phyloP scores from a whole-genome alignment of 2,329 filamentous ascomycete genomes.

The Fusarium chuoi region DNA sequence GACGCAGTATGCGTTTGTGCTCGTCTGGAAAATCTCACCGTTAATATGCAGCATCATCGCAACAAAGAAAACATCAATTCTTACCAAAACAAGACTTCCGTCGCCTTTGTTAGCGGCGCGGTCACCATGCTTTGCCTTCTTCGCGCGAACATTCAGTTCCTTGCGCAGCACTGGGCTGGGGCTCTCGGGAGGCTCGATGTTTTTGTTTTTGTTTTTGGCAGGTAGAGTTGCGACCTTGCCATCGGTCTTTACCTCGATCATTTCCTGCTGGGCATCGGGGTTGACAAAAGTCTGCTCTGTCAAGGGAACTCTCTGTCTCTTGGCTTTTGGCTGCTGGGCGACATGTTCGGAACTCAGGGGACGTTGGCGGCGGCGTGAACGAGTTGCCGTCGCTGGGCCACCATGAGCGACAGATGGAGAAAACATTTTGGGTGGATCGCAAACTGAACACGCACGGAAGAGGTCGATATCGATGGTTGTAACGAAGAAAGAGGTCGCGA shows the following conservation, averaged over 20 bases:
- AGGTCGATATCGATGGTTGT: conserved; percentile 23
- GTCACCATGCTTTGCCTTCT: conserved; percentile 71
- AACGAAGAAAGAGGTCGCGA: conserved; percentile 21
- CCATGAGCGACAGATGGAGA: conserved; percentile 63
- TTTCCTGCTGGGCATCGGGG: conserved; percentile 62
- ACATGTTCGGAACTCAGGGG: conserved; percentile 66
- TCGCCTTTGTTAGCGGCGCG: conserved; percentile 72
- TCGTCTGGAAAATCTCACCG: conserved; percentile 67
- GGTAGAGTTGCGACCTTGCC: conserved; percentile 60
- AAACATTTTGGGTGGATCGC: conserved; percentile 63
- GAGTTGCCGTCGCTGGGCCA: conserved; percentile 65
- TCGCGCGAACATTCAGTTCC: conserved; percentile 69
- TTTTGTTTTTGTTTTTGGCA: conserved; percentile 59
- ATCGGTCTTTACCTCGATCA: conserved; percentile 65
- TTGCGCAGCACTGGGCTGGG: conserved; percentile 53
- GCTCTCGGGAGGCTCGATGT: conserved; percentile 59
- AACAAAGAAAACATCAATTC: conserved; percentile 36
- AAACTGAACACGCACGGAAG: conserved; percentile 15
- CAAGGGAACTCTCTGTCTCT: conserved; percentile 68
- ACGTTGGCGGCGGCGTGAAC: conserved; percentile 70
- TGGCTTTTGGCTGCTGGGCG: conserved; percentile 69
- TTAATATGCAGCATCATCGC: conserved; percentile 30
- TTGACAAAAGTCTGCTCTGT: conserved; percentile 67
- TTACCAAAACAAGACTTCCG: conserved; percentile 72
- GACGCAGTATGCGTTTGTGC: conserved; percentile 85